Evolutionary conservation across 495 filamentous ascomycete species (phyloP), one percentile per base, ranked within the genome.

Genomic region (Trichodelitschia bisporula): DNA sequence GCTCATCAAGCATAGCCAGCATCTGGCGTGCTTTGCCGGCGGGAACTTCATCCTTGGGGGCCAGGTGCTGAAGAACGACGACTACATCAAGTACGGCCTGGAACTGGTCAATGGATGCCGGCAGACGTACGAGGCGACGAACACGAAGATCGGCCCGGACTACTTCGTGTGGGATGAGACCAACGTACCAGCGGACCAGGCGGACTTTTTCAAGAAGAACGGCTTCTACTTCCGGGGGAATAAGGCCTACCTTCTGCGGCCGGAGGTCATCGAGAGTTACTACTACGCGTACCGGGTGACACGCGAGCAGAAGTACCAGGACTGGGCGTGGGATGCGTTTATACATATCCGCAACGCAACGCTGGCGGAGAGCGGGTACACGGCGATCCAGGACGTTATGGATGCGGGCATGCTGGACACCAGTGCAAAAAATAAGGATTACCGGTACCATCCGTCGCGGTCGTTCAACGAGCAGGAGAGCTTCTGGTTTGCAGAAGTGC

Each of bases 21-120:
- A 53, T 28, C 36, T 53, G 10, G 43, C 77, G 15, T 86, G 82
- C 48, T 92, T 92, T 43, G 64, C 71, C 33, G 79, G 77, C 14
- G 82, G 82, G 2, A 89, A 72, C 50, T 82, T 90, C 53, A 63
- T 90, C 35, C 62, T 91, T n/a, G 80, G 77, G n/a, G 80, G 78
- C 1, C 57, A 72, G 0, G 66, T 72, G 0, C 60, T 90, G 19
- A 48, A 55, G 15, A 49, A 59, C 13, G 48, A 66, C 26, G 54
- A 69, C 4, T 77, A 82, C 40, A 59, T 69, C 26, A 50, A 77
- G 26, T 82, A 80, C 39, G 82, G 82, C 4, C 57, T 90, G 11
- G 42, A 62, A 1, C 66, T 92, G 5, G 73, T 78, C 1, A 50
- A 69, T 13, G 66, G 64, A 3, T 92, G 79, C 47, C 67, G 71